A percentile compares a stretch with the other conserved stretches of the same genome.
These are phyloP conservation scores for Cladosporium sp. DNA, from an alignment of 2,329 filamentous ascomycete genomes.

Conservation along the genomic window DNA sequence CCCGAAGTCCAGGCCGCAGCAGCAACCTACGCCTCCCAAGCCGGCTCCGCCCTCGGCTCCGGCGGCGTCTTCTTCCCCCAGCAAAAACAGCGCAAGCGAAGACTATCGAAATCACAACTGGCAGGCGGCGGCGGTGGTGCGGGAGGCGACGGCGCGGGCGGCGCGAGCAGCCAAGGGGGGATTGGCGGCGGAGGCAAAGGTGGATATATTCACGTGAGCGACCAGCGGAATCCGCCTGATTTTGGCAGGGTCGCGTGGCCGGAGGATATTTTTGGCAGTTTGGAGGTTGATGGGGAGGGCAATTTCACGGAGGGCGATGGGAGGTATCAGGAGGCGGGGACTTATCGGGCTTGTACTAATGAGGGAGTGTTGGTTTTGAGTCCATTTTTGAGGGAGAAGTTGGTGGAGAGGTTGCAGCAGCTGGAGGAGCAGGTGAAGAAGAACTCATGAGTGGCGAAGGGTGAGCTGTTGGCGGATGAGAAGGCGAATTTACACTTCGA, in stretches of 20 bases:
- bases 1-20: conserved; percentile 56
- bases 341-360: conserved; percentile 57
- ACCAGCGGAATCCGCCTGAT: conserved; percentile 57
- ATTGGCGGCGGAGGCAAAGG: conserved; percentile 55
- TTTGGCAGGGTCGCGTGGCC: conserved; percentile 63
- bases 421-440: conserved; percentile 26
- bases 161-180: conserved; percentile 55
- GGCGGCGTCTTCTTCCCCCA: conserved; percentile 46
- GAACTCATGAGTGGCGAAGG: not conserved
- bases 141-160: conserved; percentile 48
- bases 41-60: conserved; percentile 51
- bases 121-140: conserved; percentile 37
- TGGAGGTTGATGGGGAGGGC: conserved; percentile 57
- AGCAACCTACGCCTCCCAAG: conserved; percentile 55
- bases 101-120: conserved; percentile 18
- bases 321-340: conserved; percentile 58
- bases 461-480: too few relatives aligned
- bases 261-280: conserved; percentile 62
- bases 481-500: too few relatives aligned
- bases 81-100: conserved; percentile 26
- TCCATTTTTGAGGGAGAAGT: conserved; percentile 29
- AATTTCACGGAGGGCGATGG: conserved; percentile 54
- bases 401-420: conserved; percentile 30
- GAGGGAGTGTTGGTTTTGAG: conserved; percentile 50
- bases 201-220: conserved; percentile 61